Percentiles rank a stretch among this genome's conserved stretches.
Evolutionary conservation across 2,329 filamentous ascomycete species (phyloP).

Genomic region (Claviceps humidiphila): DNA sequence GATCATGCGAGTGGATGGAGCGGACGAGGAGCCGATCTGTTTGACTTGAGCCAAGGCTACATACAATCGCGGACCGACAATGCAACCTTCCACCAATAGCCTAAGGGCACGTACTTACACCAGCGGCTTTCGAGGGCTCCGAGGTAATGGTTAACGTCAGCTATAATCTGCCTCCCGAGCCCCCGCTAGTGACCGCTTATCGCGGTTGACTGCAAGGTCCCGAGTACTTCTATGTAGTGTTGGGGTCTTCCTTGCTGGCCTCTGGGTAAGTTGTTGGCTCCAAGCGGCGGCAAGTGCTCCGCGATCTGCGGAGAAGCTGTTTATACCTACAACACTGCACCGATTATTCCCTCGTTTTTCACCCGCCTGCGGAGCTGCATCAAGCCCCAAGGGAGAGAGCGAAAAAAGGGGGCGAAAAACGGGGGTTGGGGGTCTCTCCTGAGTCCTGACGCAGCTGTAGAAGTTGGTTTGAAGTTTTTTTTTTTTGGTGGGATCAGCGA

Average conservation of each 20-base stretch:
- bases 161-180: neutral
- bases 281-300: neutral
- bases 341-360: neutral
- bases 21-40: neutral
- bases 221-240: no score
- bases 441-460: neutral
- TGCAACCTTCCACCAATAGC: neutral
- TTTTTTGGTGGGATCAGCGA: neutral
- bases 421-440: neutral
- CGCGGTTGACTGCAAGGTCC: no score
- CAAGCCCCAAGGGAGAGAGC: no score
- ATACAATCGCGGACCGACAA: neutral
- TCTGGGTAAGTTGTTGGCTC: neutral
- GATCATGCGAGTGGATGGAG: no score
- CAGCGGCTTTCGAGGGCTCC: neutral
- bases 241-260: neutral
- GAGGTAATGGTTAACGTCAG: neutral
- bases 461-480: neutral
- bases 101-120: neutral
- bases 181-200: neutral
- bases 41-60: neutral
- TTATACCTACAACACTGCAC: neutral
- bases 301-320: neutral
- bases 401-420: neutral
- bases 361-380: neutral